These are phyloP conservation scores for Monosporascus ibericus DNA, from an alignment of 2,329 filamentous ascomycete species.

Conservation along the genomic window DNA sequence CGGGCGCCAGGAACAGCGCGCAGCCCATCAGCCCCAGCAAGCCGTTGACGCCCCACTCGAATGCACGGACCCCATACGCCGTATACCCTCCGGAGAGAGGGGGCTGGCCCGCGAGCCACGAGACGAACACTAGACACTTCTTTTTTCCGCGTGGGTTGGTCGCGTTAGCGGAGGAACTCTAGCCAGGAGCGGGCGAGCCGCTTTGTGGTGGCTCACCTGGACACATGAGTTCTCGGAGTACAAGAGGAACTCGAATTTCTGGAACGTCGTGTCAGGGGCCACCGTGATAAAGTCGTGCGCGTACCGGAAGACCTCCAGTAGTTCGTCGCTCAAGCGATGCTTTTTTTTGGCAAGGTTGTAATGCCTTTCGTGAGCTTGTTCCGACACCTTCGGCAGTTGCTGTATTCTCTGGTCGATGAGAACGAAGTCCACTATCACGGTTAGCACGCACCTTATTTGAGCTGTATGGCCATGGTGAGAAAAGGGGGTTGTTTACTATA, in stretches of 20 bases:
- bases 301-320: constrained; percentile 5
- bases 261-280: constrained; percentile 8
- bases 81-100: constrained; percentile 1
- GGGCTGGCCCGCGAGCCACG: background rate
- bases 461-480: too few species aligned
- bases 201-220: constrained; percentile 1
- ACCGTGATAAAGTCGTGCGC: constrained; percentile 12
- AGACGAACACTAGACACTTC: constrained; percentile 4
- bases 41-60: constrained; percentile 1
- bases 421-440: too few species aligned
- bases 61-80: constrained; percentile 3
- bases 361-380: too few species aligned
- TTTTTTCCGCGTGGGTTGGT: constrained; percentile 1
- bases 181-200: background rate
- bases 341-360: too few species aligned
- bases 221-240: background rate
- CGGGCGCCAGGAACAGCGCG: constrained; percentile 6
- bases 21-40: constrained; percentile 1
- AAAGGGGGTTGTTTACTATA: too few species aligned
- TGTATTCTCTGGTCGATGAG: too few species aligned
- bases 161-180: background rate
- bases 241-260: constrained; percentile 11
- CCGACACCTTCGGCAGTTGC: too few species aligned
- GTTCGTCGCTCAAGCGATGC: too few species aligned
- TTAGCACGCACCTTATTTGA: too few species aligned